phyloP scores from a whole-genome alignment of 2,329 filamentous ascomycete genomes.

The Magnaporthiopsis rhizophila region DNA sequence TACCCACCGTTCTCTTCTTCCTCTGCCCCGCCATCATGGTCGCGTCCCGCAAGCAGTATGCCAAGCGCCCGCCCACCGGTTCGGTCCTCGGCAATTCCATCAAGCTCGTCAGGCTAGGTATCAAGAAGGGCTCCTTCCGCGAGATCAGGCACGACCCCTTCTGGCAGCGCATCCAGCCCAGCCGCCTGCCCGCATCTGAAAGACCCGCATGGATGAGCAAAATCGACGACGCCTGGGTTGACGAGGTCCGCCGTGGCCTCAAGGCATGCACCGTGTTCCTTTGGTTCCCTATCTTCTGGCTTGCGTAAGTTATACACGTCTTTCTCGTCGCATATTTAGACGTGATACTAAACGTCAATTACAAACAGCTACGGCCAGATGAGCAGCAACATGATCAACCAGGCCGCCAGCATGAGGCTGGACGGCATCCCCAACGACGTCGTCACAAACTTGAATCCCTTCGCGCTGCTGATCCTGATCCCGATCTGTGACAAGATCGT shows the following conservation, averaged over 20 bases:
- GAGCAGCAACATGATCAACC: conserved; percentile 52
- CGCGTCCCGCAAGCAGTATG: conserved; percentile 51
- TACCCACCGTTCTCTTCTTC: conserved; percentile 59
- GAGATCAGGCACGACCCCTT: conserved; percentile 21
- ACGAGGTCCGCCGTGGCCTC: conserved; percentile 56
- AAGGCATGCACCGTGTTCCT: conserved; percentile 61
- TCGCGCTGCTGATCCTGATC: conserved; percentile 67
- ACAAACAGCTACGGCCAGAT: conserved; percentile 19
- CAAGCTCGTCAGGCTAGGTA: conserved; percentile 51
- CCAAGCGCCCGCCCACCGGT: conserved; percentile 50
- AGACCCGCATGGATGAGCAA: conserved; percentile 59
- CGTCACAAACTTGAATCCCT: conserved; percentile 65
- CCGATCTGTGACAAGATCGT: conserved; percentile 60
- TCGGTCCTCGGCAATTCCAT: conserved; percentile 61
- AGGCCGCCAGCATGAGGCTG: conserved; percentile 57
- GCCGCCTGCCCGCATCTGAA: conserved; percentile 42
- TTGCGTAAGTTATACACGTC: conserved; percentile 20
- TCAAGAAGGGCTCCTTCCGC: conserved; percentile 54
- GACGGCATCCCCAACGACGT: conserved; percentile 71
- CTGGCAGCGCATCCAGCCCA: conserved; percentile 55
- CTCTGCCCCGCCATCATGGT: conserved; percentile 55
- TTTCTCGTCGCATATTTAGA: conserved; percentile 6
- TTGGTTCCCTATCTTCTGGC: conserved; percentile 58
- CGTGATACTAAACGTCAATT: conserved; percentile 24
- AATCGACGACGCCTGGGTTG: conserved; percentile 22